Conservation (phyloP, 1,284 basidiomycete genomes). For the Porogramme epimiltina region DNA sequence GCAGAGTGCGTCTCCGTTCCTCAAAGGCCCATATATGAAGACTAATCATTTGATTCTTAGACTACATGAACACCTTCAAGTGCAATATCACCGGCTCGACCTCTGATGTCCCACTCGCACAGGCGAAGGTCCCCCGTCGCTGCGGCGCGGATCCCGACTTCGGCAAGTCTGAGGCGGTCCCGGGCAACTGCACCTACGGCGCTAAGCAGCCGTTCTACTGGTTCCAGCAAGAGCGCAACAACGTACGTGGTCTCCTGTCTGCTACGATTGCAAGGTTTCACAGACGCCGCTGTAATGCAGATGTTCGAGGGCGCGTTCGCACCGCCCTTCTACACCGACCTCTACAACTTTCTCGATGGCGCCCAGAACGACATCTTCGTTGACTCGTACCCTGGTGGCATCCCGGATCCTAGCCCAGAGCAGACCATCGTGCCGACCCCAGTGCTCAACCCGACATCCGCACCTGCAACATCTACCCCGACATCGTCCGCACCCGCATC, state of each 20-base stretch:
- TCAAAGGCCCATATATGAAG: too few species aligned
- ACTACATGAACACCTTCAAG: conserved; percentile 80
- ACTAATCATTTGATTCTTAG: too few species aligned
- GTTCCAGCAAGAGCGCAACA: conserved; percentile 49
- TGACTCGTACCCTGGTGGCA: conserved; percentile 38
- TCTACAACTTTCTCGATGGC: conserved; percentile 63
- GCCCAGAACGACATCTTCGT: conserved; percentile 67
- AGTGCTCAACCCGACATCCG: neutral
- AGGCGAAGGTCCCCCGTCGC: conserved; percentile 31
- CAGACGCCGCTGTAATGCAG: conserved; percentile 30
- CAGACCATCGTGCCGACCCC: conserved; percentile 24
- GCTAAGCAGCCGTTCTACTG: conserved; percentile 71
- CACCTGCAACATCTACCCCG: neutral
- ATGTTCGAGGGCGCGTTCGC: conserved; percentile 58
- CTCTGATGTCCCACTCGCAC: conserved; percentile 48
- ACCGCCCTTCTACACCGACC: conserved; percentile 59
- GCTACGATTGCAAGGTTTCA: neutral
- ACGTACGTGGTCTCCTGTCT: conserved; percentile 24
- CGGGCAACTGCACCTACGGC: conserved; percentile 64
- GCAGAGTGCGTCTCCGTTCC: conserved; percentile 38
- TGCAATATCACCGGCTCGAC: conserved; percentile 65
- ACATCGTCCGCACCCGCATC: conserved; percentile 1
- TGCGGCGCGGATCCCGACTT: conserved; percentile 35
- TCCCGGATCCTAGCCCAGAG: conserved; percentile 22
- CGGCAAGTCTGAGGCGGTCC: conserved; percentile 26